phyloP scores from a whole-genome alignment of 345 rosid species.

The Eutrema heterophyllum region DNA sequence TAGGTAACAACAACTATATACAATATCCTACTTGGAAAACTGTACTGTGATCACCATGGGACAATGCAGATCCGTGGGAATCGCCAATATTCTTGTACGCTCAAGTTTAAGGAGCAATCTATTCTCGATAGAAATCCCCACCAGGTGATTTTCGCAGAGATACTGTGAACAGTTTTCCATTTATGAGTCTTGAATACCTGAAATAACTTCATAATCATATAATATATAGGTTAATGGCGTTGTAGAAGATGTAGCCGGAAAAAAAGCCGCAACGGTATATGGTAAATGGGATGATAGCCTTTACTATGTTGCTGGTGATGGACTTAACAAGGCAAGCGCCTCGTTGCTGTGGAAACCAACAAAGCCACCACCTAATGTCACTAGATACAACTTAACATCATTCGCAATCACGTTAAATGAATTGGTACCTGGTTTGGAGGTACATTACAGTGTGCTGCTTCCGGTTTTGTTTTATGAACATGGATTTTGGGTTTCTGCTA shows the following conservation, averaged over 20 bases:
- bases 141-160: slow-evolving; percentile 46
- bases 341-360: slow-evolving; percentile 74
- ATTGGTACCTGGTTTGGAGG: slow-evolving; percentile 85
- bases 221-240: slow-evolving; percentile 66
- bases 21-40: slow-evolving; percentile 86
- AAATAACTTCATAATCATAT: not conserved
- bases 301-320: slow-evolving; percentile 51
- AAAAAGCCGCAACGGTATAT: slow-evolving; percentile 57
- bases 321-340: slow-evolving; percentile 42
- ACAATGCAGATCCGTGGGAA: slow-evolving; percentile 78
- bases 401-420: slow-evolving; percentile 89
- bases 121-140: slow-evolving; percentile 89
- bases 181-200: not conserved
- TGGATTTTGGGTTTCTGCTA: not conserved
- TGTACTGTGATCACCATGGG: slow-evolving; percentile 95
- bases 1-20: slow-evolving; percentile 91
- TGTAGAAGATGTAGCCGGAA: slow-evolving; percentile 69
- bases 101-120: slow-evolving; percentile 89
- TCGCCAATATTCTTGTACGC: slow-evolving; percentile 68
- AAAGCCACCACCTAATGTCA: slow-evolving; percentile 70
- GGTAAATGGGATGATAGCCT: slow-evolving; percentile 98
- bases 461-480: not conserved
- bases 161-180: not conserved
- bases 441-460: slow-evolving; percentile 25
- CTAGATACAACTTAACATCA: slow-evolving; percentile 93